These are phyloP conservation scores for Cladobotryum protrusum DNA, from an alignment of 2,329 filamentous ascomycete genomes.

Conservation along the genomic window DNA sequence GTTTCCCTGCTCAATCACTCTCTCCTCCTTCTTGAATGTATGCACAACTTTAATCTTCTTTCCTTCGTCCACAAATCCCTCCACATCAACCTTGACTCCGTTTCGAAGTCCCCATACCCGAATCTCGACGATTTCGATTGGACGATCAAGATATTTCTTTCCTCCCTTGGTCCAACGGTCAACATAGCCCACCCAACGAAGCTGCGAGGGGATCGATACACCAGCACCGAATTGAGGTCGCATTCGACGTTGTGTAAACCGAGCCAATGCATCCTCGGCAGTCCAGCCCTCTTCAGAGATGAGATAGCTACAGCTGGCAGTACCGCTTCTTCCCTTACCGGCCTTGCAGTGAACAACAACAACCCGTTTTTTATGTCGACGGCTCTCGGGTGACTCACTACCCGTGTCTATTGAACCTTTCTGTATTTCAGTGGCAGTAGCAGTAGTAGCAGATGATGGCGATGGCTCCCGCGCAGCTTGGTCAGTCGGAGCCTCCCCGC, in stretches of 20 bases:
- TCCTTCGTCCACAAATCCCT: conserved; percentile 83
- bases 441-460: background rate
- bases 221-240: conserved; percentile 80
- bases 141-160: conserved; percentile 76
- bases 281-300: conserved; percentile 73
- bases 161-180: conserved; percentile 71
- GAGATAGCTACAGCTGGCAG: conserved; percentile 79
- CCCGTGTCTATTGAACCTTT: background rate
- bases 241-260: conserved; percentile 80
- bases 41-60: conserved; percentile 80
- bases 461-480: conserved; percentile 14
- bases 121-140: conserved; percentile 79
- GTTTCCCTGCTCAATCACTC: conserved; percentile 57
- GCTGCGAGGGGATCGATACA: conserved; percentile 87
- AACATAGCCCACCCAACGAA: conserved; percentile 83
- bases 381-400: conserved; percentile 19
- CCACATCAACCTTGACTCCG: conserved; percentile 80
- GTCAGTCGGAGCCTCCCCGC: conserved; percentile 34
- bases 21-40: conserved; percentile 68
- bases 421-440: background rate
- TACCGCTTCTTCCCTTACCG: conserved; percentile 89
- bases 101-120: conserved; percentile 84
- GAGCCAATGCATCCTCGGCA: conserved; percentile 44
- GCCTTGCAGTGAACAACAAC: conserved; percentile 96
- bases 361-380: conserved; percentile 49